Evolutionary conservation across 2,329 filamentous ascomycete genomes (phyloP), one percentile per base, ranked within the genome.

Genomic region (Xylaria sp.): DNA sequence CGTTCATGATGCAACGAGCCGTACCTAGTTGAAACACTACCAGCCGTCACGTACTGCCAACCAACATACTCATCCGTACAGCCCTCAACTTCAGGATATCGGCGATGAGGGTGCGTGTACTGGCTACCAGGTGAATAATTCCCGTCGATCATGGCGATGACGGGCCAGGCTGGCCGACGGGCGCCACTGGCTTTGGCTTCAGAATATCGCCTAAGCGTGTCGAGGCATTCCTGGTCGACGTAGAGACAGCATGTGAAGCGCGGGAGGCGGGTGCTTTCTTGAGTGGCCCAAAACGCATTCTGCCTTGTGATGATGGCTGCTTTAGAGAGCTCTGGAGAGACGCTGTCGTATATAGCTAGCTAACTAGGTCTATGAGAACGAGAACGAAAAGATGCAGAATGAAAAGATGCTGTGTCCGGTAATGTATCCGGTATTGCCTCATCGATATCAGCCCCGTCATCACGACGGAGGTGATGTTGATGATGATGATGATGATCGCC

Each of bases 171-270:
- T 3, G 5, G 6, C 10, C 2, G 7, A n/a, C n/a, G 8, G 27
- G 52, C 27, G 21, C 52, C 52, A 11, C 15, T 55, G 9, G 29
- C 52, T n/a, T 46, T 55, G 17, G 40, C 40, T 13, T 46, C 52
- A 11, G 13, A 13, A 25, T 40, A 57, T 48, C 4, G 8, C 37
- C 41, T 31, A 35, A 46, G 21, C 1, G 43, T 57, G 43, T 57
- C 54, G 23, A 57, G 54, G 44, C 54, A 57, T 44, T 48, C 41
- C 43, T 57, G 54, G 33, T 57, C 35, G 15, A 57, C 43, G 33
- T 57, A 57, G 33, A 57, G 54, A 49, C 54, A 57, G 35, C 41
- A 57, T 1, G 54, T 49, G 33, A 57, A 57, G 9, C 54, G 54
- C 33, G 54, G 54, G 13, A 48, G 54, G 15, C 33, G 54, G 54